Conservation (phyloP, 805 yeast genomes). For the Pachysolen tannophilus region DNA sequence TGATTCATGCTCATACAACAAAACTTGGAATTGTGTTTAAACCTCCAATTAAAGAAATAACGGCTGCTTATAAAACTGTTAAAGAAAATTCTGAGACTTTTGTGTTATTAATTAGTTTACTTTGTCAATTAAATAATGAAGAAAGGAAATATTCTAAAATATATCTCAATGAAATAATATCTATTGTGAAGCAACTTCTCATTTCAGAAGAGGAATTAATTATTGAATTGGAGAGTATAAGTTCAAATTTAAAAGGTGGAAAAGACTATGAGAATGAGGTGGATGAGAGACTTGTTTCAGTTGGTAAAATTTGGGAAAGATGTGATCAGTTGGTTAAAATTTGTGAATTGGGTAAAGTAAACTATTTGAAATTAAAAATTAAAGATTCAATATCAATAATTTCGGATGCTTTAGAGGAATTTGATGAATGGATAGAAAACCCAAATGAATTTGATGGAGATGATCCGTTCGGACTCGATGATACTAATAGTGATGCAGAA, state of each 20-base stretch:
- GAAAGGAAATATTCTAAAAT: slow-evolving; percentile 22
- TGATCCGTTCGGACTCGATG: slow-evolving; percentile 45
- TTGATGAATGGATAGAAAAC: slow-evolving; percentile 60
- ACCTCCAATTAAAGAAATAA: slow-evolving; percentile 39
- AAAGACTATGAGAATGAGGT: slow-evolving; percentile 17
- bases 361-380: slow-evolving; percentile 40
- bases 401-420: slow-evolving; percentile 58
- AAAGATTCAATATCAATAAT: slow-evolving; percentile 36
- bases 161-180: slow-evolving; percentile 23
- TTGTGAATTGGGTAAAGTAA: slow-evolving; percentile 42
- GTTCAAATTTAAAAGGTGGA: slow-evolving; percentile 11
- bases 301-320: slow-evolving; percentile 67
- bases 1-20: slow-evolving; percentile 70
- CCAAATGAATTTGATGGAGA: slow-evolving; percentile 39
- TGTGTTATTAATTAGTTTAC: slow-evolving; percentile 37
- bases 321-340: slow-evolving; percentile 43
- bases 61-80: slow-evolving; percentile 42
- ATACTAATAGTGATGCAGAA: slow-evolving; percentile 20
- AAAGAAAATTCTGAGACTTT: slow-evolving; percentile 36
- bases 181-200: slow-evolving; percentile 15
- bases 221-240: slow-evolving; percentile 16
- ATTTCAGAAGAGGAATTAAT: slow-evolving; percentile 10
- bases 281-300: slow-evolving; percentile 42
- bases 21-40: slow-evolving; percentile 67
- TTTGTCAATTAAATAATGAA: slow-evolving; percentile 31